Percentiles rank a stretch among this genome's conserved stretches.
Evolutionary conservation across 148 eudicot species (phyloP).

Genomic region (Chenopodium formosanum): DNA sequence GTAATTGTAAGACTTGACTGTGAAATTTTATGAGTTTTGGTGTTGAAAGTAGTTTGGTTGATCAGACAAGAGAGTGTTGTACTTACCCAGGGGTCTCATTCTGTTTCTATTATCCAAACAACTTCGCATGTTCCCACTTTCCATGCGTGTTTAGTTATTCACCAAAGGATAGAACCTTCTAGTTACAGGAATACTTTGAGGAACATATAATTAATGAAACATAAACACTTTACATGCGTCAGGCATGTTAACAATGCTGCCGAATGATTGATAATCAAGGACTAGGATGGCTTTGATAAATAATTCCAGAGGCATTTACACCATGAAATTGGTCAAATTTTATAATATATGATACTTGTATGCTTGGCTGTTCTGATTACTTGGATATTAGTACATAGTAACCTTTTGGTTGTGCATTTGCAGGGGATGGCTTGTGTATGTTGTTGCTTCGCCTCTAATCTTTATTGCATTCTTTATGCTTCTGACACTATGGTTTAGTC

Average conservation of each 20-base stretch:
- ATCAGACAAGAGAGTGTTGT: not conserved
- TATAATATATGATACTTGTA: not conserved
- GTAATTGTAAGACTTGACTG: too few species aligned
- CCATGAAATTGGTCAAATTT: not conserved
- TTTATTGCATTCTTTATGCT: constrained; percentile 59
- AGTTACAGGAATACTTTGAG: not conserved
- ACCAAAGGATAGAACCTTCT: not conserved
- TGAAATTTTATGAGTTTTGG: not conserved
- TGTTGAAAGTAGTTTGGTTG: not conserved
- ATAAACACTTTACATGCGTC: not conserved
- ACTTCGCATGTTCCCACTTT: not conserved
- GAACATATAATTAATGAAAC: not conserved
- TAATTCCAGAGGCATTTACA: not conserved
- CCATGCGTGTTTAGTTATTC: not conserved
- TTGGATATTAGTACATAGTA: not conserved
- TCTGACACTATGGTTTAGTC: constrained; percentile 45
- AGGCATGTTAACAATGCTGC: not conserved
- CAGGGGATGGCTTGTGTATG: constrained; percentile 86
- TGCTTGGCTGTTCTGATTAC: not conserved
- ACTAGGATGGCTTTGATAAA: not conserved
- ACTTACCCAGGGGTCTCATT: not conserved
- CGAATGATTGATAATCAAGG: not conserved
- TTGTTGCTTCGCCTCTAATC: constrained; percentile 43
- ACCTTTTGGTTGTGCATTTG: constrained; percentile 18
- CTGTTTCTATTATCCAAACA: not conserved